Evolutionary conservation across 2,329 filamentous ascomycete genomes (phyloP), one percentile per base, ranked within the genome.

Genomic region (Fusarium virguliforme): DNA sequence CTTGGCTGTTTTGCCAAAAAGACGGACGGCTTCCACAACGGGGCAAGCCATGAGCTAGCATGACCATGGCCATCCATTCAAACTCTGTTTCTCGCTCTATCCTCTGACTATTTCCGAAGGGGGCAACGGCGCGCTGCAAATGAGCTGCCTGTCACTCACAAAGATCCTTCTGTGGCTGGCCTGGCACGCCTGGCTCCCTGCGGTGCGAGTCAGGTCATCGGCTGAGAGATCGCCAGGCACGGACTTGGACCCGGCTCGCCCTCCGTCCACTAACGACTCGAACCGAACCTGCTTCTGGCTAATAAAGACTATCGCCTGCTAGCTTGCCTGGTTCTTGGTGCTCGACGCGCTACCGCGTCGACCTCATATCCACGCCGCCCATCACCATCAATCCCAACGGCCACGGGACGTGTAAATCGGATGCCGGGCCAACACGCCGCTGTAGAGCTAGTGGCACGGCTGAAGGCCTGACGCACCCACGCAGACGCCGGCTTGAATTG

Each of bases 161-260:
- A 51, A 46, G 12, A 61, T 38, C 34, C 46, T 51, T 34, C 51
- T 18, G 38, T 72, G 56, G 51, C 26, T 66, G 37, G 37, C 34
- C 13, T 26, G n/a, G 28, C 46, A 40, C 59, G 37, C 12, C 35
- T 46, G 34, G 18, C 53, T 54, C 43, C 30, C 53, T 41, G 53
- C 50, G 32, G 26, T 60, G 55, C 70, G 74, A 76, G 74, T 76
- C 72, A 76, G 64, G 72, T 41, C 60, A 64, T 63, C 57, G 58
- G 50, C 65, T 65, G 60, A 61, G 34, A 71, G 74, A 75, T 75
- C 70, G 70, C 63, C 68, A 76, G 74, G 74, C 74, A 75, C 74
- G 66, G 70, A 72, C 72, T 71, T 51, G 61, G 60, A 54, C 46
- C 72, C 57, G 48, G 65, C 59, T 64, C 46, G 12, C 62, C 53